Base-by-base conservation (phyloP, 371 early-diverging fungal genomes). In the Mucor sp. region DNA sequence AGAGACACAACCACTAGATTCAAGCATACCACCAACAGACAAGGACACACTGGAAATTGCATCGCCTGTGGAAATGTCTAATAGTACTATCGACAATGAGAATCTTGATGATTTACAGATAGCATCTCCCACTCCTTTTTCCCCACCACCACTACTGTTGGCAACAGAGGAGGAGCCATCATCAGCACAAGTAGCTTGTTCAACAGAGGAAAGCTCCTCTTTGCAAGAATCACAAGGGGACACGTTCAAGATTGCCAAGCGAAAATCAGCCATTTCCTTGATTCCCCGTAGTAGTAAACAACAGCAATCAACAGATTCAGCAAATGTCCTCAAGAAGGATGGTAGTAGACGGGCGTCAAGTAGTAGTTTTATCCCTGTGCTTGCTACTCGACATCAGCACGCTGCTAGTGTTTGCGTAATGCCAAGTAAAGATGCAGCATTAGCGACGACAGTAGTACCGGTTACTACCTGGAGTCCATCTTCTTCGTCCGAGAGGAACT, bases 291-390 rank as follows among this genome's bases (percentile, higher is more conserved):
- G 30, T 30, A 30, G 30, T 30, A 33, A 8, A 8, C 44, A 23
- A 5, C 44, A 30, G 30, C 37, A 0, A 37, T 8, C 4, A 19
- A n/a, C 9, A 44, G 30, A 60, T 43, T 25, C 7, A 41, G 19
- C 27, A 30, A 6, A 30, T 30, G 30, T 30, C 2, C n/a, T 44
- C 17, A 21, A 30, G 27, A 41, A n/a, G 25, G 27, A 33, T 6
- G 19, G 33, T 8, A 17, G 33, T 8, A 17, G 62, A 33, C 48
- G 62, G 32, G 50, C 50, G 1, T 48, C 62, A 3, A 47, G 62
- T 15, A 62, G 62, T 15, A 62, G 50, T 19, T 62, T 62, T 6
- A 62, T 62, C 33, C 62, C 62, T 21, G 30, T 56, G 7, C 32
- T 19, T 30, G 12, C 56, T 56, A 28, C 7, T 30, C 56, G 17